Base-by-base conservation (phyloP, 306 rosid species). In the Cicer arietinum region DNA sequence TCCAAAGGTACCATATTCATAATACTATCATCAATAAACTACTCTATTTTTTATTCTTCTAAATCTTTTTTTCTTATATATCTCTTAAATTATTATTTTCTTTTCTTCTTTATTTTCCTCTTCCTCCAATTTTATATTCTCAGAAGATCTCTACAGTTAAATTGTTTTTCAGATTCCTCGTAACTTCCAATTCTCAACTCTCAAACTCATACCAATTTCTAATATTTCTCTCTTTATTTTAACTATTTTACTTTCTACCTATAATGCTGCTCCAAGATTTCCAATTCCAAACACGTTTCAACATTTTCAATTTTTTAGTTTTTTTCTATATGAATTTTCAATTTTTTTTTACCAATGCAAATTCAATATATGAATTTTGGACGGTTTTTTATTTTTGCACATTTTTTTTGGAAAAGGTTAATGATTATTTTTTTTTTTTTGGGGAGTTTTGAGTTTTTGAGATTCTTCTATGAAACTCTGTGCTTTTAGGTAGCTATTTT, bases 381-480 rank as follows among this genome's bases (percentile, higher is more conserved):
- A 13, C 2, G 5, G 11, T 60, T 35, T 12, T 6, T 12, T 35
- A 1, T 1, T 60, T 60, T 57, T 5, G 35, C 35, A 30, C 35
- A 30, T 30, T 30, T 30, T 62, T 58, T 71, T 68, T 65, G 80
- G 12, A 80, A 86, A 87, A 73, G 89, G 80, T 86, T 68, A 82
- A 88, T 86, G 82, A 88, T 90, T 53, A 22, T 1, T 1, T 1
- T 22, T 64, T 82, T 46, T 50, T 47, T 59, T 69, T 35, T 81
- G 54, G 54, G 17, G 47, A 13, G 56, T 13, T 66, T 66, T 44
- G 71, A 11, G 59, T 76, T 69, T 84, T 65, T 84, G 88, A 82
- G 89, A 86, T 88, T 86, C 92, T 85, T 92, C 87, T 86, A 88
- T 85, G 82, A 89, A 90, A 83, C 86, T 90, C 89, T 90, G 92